Evolutionary conservation across 345 rosid species (phyloP), one percentile per base, ranked within the genome.

Genomic region (Citrus mangshanensis): DNA sequence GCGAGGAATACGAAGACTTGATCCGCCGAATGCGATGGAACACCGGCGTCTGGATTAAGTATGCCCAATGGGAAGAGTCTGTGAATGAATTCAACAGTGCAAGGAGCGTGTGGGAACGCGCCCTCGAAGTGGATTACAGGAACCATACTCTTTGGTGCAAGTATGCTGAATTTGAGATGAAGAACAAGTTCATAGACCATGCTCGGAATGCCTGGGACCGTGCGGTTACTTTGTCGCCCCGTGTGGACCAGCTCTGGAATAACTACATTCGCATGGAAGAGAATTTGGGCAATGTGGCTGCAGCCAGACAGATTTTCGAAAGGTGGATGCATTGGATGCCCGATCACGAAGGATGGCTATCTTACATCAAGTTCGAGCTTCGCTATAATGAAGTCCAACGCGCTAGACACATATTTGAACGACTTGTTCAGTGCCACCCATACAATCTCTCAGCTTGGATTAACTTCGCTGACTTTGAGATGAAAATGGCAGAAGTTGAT

Each of bases 231-330:
- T 85, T 95, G 16, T 81, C 92, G 60, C 97, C 97, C 0, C 83
- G 97, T 0, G 86, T 93, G 3, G 98, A 95, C 77, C 98, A 95
- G 89, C 83, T 95, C 1, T 93, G 97, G 98, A 91, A 93, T 59
- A 93, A 95, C 81, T 92, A 95, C 32, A 92, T 93, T 25, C 94
- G 92, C 78, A 93, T 95, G 97, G 98, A 95, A 85, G 94, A 92
- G 82, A 93, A 92, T 72, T 85, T 95, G 0, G 97, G 95, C 4
- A 92, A 95, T 8, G 83, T 93, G 0, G 95, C 95, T 0, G 94
- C 93, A 4, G 98, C 98, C 0, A 86, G 97, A 64, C 91, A 87
- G 85, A 85, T 92, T 19, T 93, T 93, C 14, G 94, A 93, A 77
- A 79, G 97, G 37, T 95, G 98, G 98, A 95, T 93, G 98, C 35